These are phyloP conservation scores for Mucor sp. DNA, from an alignment of 371 early-diverging fungal genomes.

Conservation along the genomic window DNA sequence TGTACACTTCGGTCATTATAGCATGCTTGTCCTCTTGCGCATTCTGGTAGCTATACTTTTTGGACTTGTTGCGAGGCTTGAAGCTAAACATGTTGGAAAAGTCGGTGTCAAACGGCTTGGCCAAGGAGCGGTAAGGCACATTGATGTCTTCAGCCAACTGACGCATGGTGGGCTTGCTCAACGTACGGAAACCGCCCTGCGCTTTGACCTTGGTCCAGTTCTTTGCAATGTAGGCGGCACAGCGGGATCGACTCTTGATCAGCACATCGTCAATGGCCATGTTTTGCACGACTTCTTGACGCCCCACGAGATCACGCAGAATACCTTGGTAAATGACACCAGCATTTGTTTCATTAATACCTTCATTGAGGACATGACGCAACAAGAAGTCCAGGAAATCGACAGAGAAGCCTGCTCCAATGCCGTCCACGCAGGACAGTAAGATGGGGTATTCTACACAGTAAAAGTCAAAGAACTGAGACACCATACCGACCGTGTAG, in stretches of 20 bases:
- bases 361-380: constrained; percentile 38
- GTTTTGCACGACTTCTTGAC: constrained; percentile 48
- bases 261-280: constrained; percentile 46
- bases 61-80: constrained; percentile 21
- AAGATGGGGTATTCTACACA: constrained; percentile 53
- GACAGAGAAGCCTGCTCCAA: constrained; percentile 44
- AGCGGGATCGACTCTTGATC: constrained; percentile 30
- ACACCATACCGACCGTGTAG: constrained; percentile 39
- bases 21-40: neutral
- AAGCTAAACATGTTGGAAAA: constrained; percentile 32
- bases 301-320: constrained; percentile 43
- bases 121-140: constrained; percentile 25
- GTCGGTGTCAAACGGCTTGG: constrained; percentile 29
- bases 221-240: constrained; percentile 33
- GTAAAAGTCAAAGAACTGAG: constrained; percentile 45
- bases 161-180: constrained; percentile 39
- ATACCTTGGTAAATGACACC: constrained; percentile 51
- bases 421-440: constrained; percentile 51
- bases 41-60: constrained; percentile 12
- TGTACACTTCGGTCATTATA: constrained; percentile 7
- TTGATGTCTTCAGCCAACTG: constrained; percentile 37
- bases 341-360: constrained; percentile 40
- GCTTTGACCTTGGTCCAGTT: constrained; percentile 40
- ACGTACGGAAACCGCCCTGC: constrained; percentile 29
- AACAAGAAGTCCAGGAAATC: constrained; percentile 52